Base-by-base conservation (phyloP, 345 rosid species). In the Gossypioides kirkii region DNA sequence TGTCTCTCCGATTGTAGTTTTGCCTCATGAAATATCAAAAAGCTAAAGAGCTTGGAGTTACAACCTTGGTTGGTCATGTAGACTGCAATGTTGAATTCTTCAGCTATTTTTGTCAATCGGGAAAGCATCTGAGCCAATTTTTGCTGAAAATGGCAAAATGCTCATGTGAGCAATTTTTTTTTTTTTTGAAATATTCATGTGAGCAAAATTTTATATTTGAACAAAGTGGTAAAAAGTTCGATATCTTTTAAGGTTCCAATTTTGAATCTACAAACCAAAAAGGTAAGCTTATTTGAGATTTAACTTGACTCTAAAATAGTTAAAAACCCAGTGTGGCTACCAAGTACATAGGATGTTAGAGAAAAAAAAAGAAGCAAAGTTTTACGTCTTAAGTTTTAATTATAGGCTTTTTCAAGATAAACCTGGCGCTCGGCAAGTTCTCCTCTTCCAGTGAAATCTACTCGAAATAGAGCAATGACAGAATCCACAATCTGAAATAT, bases 1-100 rank as follows among this genome's bases (percentile, higher is more conserved):
- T 12, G 28, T 55, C 17, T 55, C 36, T 65, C 36, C 36, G 13
- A 10, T 60, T 60, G 43, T 14, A 60, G 20, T 28, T 13, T 53
- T 53, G 55, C 55, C 47, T n/a, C 47, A 47, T 26, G n/a, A 45
- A 17, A 36, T 75, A 3, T 32, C 38, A 32, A 32, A 32, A 32
- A 38, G 50, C 53, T 6, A 25, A n/a, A 61, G 2, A 1, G 43
- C 32, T 13, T 41, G 41, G 70, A 41, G 45, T 23, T 18, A 80
- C 91, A 91, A 89, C 98, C 99, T 84, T 91, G 96, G 86, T 92
- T 92, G 73, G 99, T 92, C 90, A 92, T 87, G 84, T 84, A 92
- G 75, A 91, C 93, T 69, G 97, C 99, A 45, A 95, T 87, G 12
- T 88, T 95, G 81, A 91, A 95, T 82, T 94, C 98, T 79, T 94